A percentile compares a stretch with the other conserved stretches of the same genome.
These are phyloP conservation scores for Conoideocrella luteorostrata DNA, from an alignment of 2,329 filamentous ascomycete species.

Conservation along the genomic window DNA sequence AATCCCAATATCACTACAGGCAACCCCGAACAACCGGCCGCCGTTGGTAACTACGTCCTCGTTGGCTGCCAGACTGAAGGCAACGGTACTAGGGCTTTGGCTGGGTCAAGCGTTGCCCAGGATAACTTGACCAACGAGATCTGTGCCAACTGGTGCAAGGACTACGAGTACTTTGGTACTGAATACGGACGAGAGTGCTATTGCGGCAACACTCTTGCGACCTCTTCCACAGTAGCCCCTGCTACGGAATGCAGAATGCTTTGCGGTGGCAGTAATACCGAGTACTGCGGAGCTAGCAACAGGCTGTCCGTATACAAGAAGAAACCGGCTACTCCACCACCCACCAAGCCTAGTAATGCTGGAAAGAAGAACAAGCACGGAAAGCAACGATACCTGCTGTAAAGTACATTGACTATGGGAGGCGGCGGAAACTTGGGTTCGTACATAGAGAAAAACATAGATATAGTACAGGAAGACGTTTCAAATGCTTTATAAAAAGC, in stretches of 20 bases:
- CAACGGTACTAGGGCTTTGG: constrained; percentile 26
- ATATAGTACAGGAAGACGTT: too few species aligned
- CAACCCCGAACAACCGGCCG: constrained; percentile 24
- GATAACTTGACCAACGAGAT: constrained; percentile 26
- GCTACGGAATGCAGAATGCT: constrained; percentile 32
- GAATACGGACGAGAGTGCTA: constrained; percentile 33
- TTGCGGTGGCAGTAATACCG: constrained; percentile 29
- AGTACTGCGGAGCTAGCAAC: constrained; percentile 35
- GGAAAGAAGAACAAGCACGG: background rate
- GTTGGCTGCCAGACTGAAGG: constrained; percentile 32
- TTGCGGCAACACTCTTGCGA: constrained; percentile 25
- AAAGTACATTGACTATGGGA: background rate
- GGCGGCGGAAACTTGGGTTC: background rate
- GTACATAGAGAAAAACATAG: background rate
- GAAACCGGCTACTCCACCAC: constrained; percentile 11
- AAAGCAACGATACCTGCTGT: background rate
- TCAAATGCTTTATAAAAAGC: too few species aligned
- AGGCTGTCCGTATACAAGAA: constrained; percentile 30
- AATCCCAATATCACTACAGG: constrained; percentile 19
- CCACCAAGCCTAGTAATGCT: background rate
- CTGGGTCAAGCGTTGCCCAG: constrained; percentile 15
- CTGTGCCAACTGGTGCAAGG: constrained; percentile 26
- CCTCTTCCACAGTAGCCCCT: constrained; percentile 21
- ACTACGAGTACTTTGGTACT: constrained; percentile 27
- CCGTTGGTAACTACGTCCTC: constrained; percentile 25